Evolutionary conservation across 192 early-diverging fungal genomes (phyloP), one percentile per base, ranked within the genome.

Genomic region (Glomus cerebriforme): DNA sequence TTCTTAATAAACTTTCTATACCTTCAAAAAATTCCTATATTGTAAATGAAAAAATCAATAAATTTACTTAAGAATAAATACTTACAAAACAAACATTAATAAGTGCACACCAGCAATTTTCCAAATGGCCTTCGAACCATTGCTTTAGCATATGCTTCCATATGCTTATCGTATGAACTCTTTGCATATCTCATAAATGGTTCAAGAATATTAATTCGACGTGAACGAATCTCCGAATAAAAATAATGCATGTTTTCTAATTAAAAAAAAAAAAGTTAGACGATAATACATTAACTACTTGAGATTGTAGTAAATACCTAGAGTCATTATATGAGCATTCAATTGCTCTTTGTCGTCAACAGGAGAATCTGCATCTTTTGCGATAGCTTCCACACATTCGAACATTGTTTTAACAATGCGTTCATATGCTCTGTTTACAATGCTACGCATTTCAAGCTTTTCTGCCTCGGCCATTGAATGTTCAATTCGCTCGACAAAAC

Each of bases 181-280:
- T 96, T 95, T 8, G 96, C 92, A 62, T 96, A 92, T 75, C 96
- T 96, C 76, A 95, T 88, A 81, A 90, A 95, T 29, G 85, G 85
- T 47, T 96, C 94, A 59, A 97, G 86, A 3, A 89, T 87, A 26
- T 83, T 83, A 6, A 96, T 86, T 80, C 93, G 93, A 77, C 92
- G 91, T 2, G 89, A 86, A 69, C 94, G 89, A 7, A 98, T 77
- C 13, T 93, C 95, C 1, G 90, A 88, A 67, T 95, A 90, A 79
- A 98, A 95, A 74, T 95, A 92, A 84, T 97, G 96, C 96, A 97
- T 95, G 80, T 99, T 99, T 83, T 98, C 97, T 90, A 84, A 75
- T 35, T 70, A 68, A 78, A 31, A 27, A 73, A 39, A 39, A 45
- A 69, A n/a, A 29, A 69, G 34, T 24, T n/a, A 49, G 27, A 83